Conservation (phyloP, 2,329 filamentous ascomycete species). For the Harringtonia lauricola region DNA sequence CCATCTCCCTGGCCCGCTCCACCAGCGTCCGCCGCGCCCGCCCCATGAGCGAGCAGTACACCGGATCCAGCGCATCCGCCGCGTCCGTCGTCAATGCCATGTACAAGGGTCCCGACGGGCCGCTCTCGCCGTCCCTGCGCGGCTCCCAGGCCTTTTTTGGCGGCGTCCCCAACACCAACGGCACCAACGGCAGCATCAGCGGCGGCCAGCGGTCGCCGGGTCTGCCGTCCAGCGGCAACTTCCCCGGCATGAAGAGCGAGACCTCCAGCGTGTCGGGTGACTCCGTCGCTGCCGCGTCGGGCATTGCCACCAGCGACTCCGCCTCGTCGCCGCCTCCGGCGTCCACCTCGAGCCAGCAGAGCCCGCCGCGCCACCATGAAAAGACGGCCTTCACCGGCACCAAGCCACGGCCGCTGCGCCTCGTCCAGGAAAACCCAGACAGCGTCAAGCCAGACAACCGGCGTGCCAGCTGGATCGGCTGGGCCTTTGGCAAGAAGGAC, state of each 20-base stretch:
- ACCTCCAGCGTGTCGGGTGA: conserved; percentile 58
- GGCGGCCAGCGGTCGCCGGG: conserved; percentile 38
- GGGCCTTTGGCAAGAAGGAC: conserved; percentile 44
- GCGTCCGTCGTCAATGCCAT: conserved; percentile 78
- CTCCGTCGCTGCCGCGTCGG: conserved; percentile 22
- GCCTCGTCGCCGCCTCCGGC: conserved; percentile 34
- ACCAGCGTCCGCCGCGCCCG: conserved; percentile 40
- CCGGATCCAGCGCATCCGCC: conserved; percentile 28
- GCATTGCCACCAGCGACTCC: conserved; percentile 16
- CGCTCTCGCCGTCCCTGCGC: conserved; percentile 48
- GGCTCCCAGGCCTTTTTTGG: conserved; percentile 50
- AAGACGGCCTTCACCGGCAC: conserved; percentile 51
- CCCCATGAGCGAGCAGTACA: conserved; percentile 54
- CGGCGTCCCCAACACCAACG: conserved; percentile 23
- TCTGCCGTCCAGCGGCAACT: conserved; percentile 40
- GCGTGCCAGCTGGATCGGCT: conserved; percentile 55
- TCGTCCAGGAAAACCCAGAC: conserved; percentile 70
- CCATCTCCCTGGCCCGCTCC: conserved; percentile 47
- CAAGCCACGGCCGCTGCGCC: conserved; percentile 72
- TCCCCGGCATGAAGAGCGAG: conserved; percentile 59
- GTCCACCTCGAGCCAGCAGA: conserved; percentile 26
- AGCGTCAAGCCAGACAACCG: conserved; percentile 38
- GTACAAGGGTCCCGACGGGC: conserved; percentile 62
- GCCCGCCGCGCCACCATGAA: conserved; percentile 42
- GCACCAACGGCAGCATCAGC: conserved; percentile 24